Evolutionary conservation across 345 rosid species (phyloP).

Genomic region (Sapria himalayana): DNA sequence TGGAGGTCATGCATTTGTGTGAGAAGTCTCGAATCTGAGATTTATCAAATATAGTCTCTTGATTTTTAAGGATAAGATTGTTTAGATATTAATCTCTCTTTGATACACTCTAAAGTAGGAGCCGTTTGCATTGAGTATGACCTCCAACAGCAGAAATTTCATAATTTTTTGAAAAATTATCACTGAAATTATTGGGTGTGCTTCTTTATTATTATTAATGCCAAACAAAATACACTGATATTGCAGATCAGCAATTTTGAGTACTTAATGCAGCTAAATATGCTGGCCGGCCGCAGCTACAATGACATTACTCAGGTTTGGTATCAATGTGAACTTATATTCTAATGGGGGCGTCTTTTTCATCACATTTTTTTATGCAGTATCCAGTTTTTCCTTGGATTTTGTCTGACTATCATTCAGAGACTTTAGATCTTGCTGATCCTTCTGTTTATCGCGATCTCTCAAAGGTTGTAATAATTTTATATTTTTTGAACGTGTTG

Average conservation of each 20-base stretch:
- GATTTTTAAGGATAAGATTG: too few species aligned
- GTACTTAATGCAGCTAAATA: slow-evolving; percentile 87
- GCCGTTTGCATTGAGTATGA: slow-evolving; percentile 9
- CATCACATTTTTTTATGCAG: slow-evolving; percentile 33
- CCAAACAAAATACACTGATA: slow-evolving; percentile 6
- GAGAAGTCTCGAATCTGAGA: too few species aligned
- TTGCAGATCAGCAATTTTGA: slow-evolving; percentile 98
- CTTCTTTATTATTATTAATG: slow-evolving; percentile 4
- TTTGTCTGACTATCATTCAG: slow-evolving; percentile 65
- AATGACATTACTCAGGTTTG: slow-evolving; percentile 95
- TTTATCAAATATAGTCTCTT: too few species aligned
- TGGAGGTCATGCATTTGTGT: too few species aligned
- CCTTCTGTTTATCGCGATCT: slow-evolving; percentile 87
- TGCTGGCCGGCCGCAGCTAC: slow-evolving; percentile 95
- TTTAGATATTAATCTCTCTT: too few species aligned
- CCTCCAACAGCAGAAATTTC: slow-evolving; percentile 4
- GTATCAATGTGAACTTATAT: background rate
- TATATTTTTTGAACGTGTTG: slow-evolving; percentile 12
- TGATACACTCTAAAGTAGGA: too few species aligned
- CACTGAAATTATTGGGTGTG: background rate
- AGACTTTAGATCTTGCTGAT: slow-evolving; percentile 55
- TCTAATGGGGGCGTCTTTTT: slow-evolving; percentile 5
- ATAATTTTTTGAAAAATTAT: too few species aligned
- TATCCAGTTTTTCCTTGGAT: slow-evolving; percentile 99
- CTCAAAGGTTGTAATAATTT: slow-evolving; percentile 46